Percentiles rank a stretch among this genome's conserved stretches.
Evolutionary conservation across 2,329 filamentous ascomycete species (phyloP).

Genomic region (Colletotrichum theobromicola): DNA sequence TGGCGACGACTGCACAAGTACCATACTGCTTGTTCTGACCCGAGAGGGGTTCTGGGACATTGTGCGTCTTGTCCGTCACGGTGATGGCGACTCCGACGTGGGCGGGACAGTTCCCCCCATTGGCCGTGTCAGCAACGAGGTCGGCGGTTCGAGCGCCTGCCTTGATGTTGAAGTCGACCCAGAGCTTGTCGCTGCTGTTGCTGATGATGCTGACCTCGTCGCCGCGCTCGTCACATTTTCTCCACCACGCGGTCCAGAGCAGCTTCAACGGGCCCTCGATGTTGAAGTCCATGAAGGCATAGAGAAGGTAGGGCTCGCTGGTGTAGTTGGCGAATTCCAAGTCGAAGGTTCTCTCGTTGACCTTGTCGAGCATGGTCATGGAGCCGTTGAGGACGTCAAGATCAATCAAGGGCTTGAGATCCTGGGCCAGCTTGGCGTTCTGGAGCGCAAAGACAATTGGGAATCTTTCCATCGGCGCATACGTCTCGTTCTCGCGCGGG

Average conservation of each 20-base stretch:
- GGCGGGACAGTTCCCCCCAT: background rate
- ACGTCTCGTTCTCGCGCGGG: conserved; percentile 33
- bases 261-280: conserved; percentile 11
- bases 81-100: conserved; percentile 7
- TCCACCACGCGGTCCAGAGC: background rate
- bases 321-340: background rate
- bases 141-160: conserved; percentile 17
- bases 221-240: conserved; percentile 11
- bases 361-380: background rate
- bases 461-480: conserved; percentile 27
- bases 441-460: conserved; percentile 33
- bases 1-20: conserved; percentile 10
- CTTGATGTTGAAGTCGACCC: conserved; percentile 20
- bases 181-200: conserved; percentile 5
- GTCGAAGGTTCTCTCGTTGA: background rate
- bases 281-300: background rate
- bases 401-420: conserved; percentile 13
- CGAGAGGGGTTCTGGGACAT: background rate
- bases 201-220: background rate
- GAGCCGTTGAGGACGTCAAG: background rate
- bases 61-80: conserved; percentile 16
- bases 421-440: conserved; percentile 25
- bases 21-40: background rate
- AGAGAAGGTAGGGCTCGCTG: conserved; percentile 18
- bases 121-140: conserved; percentile 16